Conservation (phyloP, 2,329 filamentous ascomycete genomes). For the Aspergillus fumigatiaffinis region DNA sequence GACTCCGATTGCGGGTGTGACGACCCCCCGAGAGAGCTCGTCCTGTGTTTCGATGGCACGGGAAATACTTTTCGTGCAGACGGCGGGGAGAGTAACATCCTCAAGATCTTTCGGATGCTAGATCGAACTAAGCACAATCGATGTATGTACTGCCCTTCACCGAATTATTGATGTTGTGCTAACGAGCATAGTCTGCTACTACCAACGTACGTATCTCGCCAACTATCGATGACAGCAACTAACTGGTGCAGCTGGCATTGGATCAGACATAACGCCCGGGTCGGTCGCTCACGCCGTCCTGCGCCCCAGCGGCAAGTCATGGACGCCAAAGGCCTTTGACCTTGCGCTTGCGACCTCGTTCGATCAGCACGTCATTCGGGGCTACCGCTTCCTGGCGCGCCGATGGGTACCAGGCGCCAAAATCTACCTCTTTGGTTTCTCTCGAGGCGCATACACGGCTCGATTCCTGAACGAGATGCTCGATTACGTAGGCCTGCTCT, state of each 20-base stretch:
- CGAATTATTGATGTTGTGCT: background rate
- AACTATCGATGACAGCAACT: background rate
- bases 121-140: conserved; percentile 25
- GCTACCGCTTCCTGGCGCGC: conserved; percentile 18
- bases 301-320: conserved; percentile 8
- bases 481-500: conserved; percentile 16
- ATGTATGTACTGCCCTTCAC: conserved; percentile 8
- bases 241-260: conserved; percentile 14
- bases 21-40: conserved; percentile 13
- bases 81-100: conserved; percentile 40
- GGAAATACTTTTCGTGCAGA: conserved; percentile 38
- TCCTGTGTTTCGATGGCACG: conserved; percentile 41
- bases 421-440: conserved; percentile 24
- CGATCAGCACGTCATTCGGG: conserved; percentile 16
- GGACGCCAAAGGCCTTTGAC: conserved; percentile 9
- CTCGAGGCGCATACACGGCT: conserved; percentile 22
- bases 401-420: conserved; percentile 12
- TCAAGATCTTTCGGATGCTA: conserved; percentile 41
- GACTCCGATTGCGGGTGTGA: background rate
- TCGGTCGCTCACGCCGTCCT: conserved; percentile 9
- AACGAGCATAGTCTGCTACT: conserved; percentile 15
- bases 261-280: conserved; percentile 12
- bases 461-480: conserved; percentile 22
- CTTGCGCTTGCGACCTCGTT: conserved; percentile 15
- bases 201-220: conserved; percentile 13